These are phyloP conservation scores for Penicillium polonicum DNA, from an alignment of 2,329 filamentous ascomycete genomes.

Conservation along the genomic window DNA sequence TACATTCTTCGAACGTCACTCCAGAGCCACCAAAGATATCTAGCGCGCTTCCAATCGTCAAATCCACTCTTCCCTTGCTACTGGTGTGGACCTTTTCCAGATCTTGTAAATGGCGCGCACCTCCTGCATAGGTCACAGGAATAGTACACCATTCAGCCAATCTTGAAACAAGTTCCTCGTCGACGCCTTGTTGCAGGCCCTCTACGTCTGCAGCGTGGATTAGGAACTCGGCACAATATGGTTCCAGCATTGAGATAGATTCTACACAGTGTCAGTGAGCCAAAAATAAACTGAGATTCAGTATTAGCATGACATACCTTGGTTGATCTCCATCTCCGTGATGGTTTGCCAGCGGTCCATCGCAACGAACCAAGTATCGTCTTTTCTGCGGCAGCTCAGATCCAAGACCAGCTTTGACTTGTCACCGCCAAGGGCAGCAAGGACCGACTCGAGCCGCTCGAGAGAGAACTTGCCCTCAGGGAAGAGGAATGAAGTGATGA, in stretches of 20 bases:
- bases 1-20: constrained; percentile 84
- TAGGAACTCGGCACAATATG: constrained; percentile 93
- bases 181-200: constrained; percentile 86
- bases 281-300: not conserved
- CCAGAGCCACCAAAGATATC: constrained; percentile 92
- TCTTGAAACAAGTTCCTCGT: constrained; percentile 74
- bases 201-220: constrained; percentile 98
- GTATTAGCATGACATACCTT: constrained; percentile 57
- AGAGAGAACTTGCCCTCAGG: constrained; percentile 79
- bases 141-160: constrained; percentile 85
- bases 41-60: constrained; percentile 93
- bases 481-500: constrained; percentile 95
- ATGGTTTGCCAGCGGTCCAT: constrained; percentile 99
- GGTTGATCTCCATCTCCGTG: constrained; percentile 89
- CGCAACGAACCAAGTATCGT: constrained; percentile 85
- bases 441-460: constrained; percentile 69
- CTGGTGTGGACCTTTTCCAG: constrained; percentile 76
- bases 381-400: constrained; percentile 79
- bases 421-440: constrained; percentile 70
- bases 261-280: constrained; percentile 52
- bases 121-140: constrained; percentile 94
- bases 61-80: constrained; percentile 78
- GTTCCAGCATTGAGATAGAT: constrained; percentile 76
- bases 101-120: constrained; percentile 79
- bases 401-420: constrained; percentile 87